A percentile compares a stretch with the other conserved stretches of the same genome.
phyloP scores from a whole-genome alignment of 352 stramenopile species.

The Globisporangium ultimum region DNA sequence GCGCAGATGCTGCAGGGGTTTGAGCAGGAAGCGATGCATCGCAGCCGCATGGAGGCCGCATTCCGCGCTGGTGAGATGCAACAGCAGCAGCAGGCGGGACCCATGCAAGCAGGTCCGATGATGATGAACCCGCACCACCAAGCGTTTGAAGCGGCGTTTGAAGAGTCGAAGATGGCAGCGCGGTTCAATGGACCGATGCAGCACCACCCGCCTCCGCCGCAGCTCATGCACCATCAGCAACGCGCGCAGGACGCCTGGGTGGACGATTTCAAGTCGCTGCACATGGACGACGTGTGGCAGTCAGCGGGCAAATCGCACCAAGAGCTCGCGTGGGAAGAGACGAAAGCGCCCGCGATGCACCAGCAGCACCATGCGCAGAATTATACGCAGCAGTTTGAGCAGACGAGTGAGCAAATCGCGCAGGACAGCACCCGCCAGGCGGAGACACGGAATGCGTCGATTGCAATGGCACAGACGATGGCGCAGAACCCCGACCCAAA shows the following conservation, averaged over 20 bases:
- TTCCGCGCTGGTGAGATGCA: slow-evolving; percentile 41
- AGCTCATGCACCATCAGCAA: slow-evolving; percentile 24
- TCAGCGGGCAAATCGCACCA: slow-evolving; percentile 51
- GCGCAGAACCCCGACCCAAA: slow-evolving; percentile 74
- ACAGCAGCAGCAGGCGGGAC: slow-evolving; percentile 5
- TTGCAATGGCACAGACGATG: slow-evolving; percentile 75
- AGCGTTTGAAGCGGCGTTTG: slow-evolving; percentile 58
- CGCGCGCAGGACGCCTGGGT: slow-evolving; percentile 55
- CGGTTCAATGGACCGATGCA: slow-evolving; percentile 30
- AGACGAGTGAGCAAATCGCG: slow-evolving; percentile 18
- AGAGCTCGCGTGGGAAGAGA: slow-evolving; percentile 63
- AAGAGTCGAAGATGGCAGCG: slow-evolving; percentile 31
- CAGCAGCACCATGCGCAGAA: slow-evolving; percentile 39
- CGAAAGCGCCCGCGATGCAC: slow-evolving; percentile 29
- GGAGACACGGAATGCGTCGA: slow-evolving; percentile 51
- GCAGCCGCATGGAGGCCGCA: slow-evolving; percentile 62
- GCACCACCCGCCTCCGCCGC: slow-evolving; percentile 34
- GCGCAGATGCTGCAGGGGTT: slow-evolving; percentile 56
- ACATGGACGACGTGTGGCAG: slow-evolving; percentile 66
- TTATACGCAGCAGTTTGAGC: slow-evolving; percentile 24
- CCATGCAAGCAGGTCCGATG: slow-evolving; percentile 11
- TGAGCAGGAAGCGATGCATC: slow-evolving; percentile 62
- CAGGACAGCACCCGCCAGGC: slow-evolving; percentile 25
- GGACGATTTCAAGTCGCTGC: slow-evolving; percentile 56
- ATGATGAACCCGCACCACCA: slow-evolving; percentile 50